Evolutionary conservation across 2,329 filamentous ascomycete genomes (phyloP).

Genomic region (Tolypocladium inflatum): DNA sequence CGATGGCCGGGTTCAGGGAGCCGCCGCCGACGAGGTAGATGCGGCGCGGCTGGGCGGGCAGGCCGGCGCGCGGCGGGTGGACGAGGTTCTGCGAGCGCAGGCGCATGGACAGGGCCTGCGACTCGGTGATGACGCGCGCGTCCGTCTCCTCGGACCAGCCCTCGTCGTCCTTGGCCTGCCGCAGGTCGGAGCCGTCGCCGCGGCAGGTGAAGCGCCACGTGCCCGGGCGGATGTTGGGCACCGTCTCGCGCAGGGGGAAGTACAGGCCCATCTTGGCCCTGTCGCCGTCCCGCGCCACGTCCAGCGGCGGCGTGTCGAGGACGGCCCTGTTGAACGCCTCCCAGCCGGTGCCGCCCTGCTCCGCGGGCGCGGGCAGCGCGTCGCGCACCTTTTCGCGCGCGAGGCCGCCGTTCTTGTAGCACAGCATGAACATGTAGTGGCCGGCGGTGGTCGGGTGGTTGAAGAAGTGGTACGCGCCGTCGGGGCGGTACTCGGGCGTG

Average conservation of each 20-base stretch:
- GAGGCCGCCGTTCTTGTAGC: slow-evolving; percentile 96
- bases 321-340: slow-evolving; percentile 69
- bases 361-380: slow-evolving; percentile 51
- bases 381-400: slow-evolving; percentile 87
- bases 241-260: slow-evolving; percentile 91
- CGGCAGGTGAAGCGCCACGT: slow-evolving; percentile 72
- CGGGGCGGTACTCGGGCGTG: slow-evolving; percentile 81
- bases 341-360: slow-evolving; percentile 50
- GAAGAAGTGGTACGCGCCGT: slow-evolving; percentile 93
- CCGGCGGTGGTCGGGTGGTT: slow-evolving; percentile 88
- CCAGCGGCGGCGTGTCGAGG: slow-evolving; percentile 59
- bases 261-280: slow-evolving; percentile 84
- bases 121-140: slow-evolving; percentile 81
- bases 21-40: slow-evolving; percentile 95
- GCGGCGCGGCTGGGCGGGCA: slow-evolving; percentile 77
- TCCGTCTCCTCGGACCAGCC: slow-evolving; percentile 53
- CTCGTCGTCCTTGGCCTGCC: slow-evolving; percentile 14
- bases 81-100: slow-evolving; percentile 76
- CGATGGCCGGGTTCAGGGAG: slow-evolving; percentile 81
- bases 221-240: slow-evolving; percentile 78
- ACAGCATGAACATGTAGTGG: slow-evolving; percentile 99
- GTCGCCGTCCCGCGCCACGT: slow-evolving; percentile 33
- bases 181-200: slow-evolving; percentile 43
- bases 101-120: slow-evolving; percentile 85
- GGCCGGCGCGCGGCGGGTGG: slow-evolving; percentile 33